A percentile compares a stretch with the other conserved stretches of the same genome.
phyloP scores from a whole-genome alignment of 139 green algal genomes.

The Tetraselmis chui region DNA sequence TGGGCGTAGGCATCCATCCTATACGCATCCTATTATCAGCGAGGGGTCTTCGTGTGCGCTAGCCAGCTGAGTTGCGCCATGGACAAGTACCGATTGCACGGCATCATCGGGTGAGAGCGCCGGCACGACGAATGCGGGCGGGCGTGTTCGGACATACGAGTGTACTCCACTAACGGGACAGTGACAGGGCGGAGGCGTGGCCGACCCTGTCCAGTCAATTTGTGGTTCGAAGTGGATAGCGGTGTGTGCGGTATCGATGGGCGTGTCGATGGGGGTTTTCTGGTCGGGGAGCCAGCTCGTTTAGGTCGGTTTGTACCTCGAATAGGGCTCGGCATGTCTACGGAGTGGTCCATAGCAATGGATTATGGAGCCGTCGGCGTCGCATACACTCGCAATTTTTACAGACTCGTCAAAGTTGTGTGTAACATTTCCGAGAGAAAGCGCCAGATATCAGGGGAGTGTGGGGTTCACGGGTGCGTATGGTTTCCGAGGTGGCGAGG shows the following conservation, averaged over 20 bases:
- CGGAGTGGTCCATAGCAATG: too few relatives aligned
- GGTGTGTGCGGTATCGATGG: neutral
- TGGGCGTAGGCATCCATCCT: too few relatives aligned
- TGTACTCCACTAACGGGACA: neutral
- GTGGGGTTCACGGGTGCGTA: neutral
- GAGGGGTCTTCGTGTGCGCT: too few relatives aligned
- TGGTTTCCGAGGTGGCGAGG: neutral
- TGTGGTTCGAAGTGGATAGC: neutral
- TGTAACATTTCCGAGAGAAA: neutral
- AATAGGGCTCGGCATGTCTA: too few relatives aligned
- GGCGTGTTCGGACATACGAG: neutral
- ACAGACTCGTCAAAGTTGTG: too few relatives aligned
- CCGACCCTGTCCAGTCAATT: neutral
- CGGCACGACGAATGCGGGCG: neutral
- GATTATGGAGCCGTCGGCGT: too few relatives aligned
- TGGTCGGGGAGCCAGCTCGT: too few relatives aligned
- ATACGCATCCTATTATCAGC: too few relatives aligned
- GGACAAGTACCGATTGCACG: conserved; percentile 16
- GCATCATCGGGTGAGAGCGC: conserved; percentile 11
- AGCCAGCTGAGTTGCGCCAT: too few relatives aligned
- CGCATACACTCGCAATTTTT: too few relatives aligned
- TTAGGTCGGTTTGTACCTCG: too few relatives aligned
- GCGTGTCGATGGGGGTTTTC: neutral
- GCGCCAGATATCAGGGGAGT: neutral
- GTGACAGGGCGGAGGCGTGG: neutral